Conservation (phyloP, 495 filamentous ascomycete genomes). For the Xylaria intraflava region DNA sequence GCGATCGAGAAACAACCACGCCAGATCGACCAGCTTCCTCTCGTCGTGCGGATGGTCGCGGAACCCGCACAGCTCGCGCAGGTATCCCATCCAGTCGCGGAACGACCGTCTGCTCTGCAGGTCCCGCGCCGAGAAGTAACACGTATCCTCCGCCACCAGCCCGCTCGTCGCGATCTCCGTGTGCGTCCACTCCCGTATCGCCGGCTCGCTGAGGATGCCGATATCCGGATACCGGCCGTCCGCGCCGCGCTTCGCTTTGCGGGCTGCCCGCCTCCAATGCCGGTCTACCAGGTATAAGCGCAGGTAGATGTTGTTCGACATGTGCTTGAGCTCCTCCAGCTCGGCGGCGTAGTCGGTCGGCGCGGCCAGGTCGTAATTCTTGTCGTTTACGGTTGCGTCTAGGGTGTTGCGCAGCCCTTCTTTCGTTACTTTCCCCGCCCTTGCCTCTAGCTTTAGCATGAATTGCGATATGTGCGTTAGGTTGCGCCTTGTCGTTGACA, state of each 20-base stretch:
- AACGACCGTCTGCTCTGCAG: conserved; percentile 11
- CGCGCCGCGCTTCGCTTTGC: neutral
- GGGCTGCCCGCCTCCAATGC: conserved; percentile 13
- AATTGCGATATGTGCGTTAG: conserved; percentile 22
- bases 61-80: conserved; percentile 12
- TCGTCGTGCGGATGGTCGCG: conserved; percentile 16
- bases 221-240: conserved; percentile 7
- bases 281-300: conserved; percentile 22
- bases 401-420: conserved; percentile 22
- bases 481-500: conserved; percentile 13
- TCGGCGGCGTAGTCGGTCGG: conserved; percentile 1
- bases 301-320: conserved; percentile 14
- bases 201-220: conserved; percentile 11
- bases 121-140: conserved; percentile 16
- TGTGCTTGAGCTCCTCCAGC: conserved; percentile 17
- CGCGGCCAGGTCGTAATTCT: neutral
- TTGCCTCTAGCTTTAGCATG: conserved; percentile 22
- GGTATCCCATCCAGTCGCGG: conserved; percentile 16
- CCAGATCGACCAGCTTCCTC: conserved; percentile 16
- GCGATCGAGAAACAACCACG: conserved; percentile 23
- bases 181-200: conserved; percentile 10
- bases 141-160: conserved; percentile 7
- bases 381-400: conserved; percentile 18
- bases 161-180: conserved; percentile 12
- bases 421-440: conserved; percentile 22